phyloP scores from a whole-genome alignment of 1,284 basidiomycete genomes.

The Apiotrichum akiyoshidainum region DNA sequence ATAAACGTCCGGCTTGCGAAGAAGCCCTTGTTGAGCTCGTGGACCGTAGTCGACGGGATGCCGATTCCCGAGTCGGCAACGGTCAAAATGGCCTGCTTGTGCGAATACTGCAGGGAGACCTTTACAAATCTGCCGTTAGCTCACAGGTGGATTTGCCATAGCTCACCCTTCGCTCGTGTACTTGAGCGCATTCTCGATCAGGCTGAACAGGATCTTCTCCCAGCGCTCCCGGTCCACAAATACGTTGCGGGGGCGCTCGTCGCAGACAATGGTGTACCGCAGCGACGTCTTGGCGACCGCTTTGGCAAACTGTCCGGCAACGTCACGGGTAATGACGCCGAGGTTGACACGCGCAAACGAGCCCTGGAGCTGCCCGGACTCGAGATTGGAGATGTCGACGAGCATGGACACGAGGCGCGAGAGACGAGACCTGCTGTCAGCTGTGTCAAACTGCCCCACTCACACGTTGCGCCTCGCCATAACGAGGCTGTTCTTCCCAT shows the following conservation, averaged over 20 bases:
- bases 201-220: conserved; percentile 51
- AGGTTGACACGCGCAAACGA: too few species aligned
- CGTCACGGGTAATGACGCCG: too few species aligned
- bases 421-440: conserved; percentile 24
- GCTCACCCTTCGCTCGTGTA: conserved; percentile 27
- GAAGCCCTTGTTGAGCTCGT: background rate
- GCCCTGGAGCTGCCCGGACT: conserved; percentile 15
- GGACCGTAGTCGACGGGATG: conserved; percentile 31
- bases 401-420: conserved; percentile 32
- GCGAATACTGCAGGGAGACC: background rate
- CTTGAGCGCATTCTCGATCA: conserved; percentile 30
- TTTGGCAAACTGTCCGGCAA: too few species aligned
- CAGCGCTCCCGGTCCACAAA: conserved; percentile 52
- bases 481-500: too few species aligned
- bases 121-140: background rate
- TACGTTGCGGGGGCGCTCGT: conserved; percentile 32
- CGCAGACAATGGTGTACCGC: conserved; percentile 43
- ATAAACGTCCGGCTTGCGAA: background rate
- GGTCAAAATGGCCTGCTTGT: conserved; percentile 31
- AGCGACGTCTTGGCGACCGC: too few species aligned
- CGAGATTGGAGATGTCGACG: conserved; percentile 48
- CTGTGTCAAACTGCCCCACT: too few species aligned
- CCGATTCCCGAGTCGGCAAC: conserved; percentile 52
- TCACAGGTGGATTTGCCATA: background rate
- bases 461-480: too few species aligned